phyloP scores from a whole-genome alignment of 2,329 filamentous ascomycete genomes.

The Monosporascus sp. region DNA sequence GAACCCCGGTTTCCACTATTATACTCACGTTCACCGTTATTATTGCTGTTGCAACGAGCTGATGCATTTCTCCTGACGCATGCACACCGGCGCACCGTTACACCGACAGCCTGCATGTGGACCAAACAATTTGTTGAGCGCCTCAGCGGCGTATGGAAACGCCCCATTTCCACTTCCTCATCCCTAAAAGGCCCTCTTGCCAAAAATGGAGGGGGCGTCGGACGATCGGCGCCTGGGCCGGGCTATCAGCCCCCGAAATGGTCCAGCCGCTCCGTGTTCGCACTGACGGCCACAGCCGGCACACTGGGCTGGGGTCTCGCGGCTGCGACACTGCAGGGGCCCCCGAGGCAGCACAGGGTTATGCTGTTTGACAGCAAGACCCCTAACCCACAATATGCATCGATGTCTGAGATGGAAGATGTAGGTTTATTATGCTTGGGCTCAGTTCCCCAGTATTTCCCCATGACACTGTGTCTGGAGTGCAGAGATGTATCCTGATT shows the following conservation, averaged over 20 bases:
- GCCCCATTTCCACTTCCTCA: constrained; percentile 10
- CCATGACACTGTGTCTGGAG: too few species aligned
- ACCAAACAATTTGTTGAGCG: constrained; percentile 14
- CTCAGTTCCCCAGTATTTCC: neutral
- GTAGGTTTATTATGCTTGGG: constrained; percentile 25
- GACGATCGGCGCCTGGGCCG: constrained; percentile 8
- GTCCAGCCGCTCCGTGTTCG: constrained; percentile 24
- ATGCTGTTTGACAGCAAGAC: constrained; percentile 24
- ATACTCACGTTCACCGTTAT: neutral
- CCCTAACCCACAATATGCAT: constrained; percentile 37
- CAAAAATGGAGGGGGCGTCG: constrained; percentile 7
- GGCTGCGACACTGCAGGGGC: constrained; percentile 15
- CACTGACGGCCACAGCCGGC: constrained; percentile 24
- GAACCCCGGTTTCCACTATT: neutral
- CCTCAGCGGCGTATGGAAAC: constrained; percentile 13
- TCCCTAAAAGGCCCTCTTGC: constrained; percentile 9
- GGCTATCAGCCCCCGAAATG: constrained; percentile 15
- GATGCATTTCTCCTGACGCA: neutral
- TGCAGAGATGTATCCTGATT: too few species aligned
- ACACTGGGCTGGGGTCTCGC: constrained; percentile 26
- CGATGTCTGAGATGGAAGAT: constrained; percentile 43
- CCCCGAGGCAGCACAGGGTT: constrained; percentile 14
- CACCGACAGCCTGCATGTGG: constrained; percentile 12
- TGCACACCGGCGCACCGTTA: neutral
- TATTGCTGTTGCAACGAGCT: neutral